These are phyloP conservation scores for Stagonosporopsis chrysanthemi DNA, from an alignment of 2,329 filamentous ascomycete species.

Conservation along the genomic window DNA sequence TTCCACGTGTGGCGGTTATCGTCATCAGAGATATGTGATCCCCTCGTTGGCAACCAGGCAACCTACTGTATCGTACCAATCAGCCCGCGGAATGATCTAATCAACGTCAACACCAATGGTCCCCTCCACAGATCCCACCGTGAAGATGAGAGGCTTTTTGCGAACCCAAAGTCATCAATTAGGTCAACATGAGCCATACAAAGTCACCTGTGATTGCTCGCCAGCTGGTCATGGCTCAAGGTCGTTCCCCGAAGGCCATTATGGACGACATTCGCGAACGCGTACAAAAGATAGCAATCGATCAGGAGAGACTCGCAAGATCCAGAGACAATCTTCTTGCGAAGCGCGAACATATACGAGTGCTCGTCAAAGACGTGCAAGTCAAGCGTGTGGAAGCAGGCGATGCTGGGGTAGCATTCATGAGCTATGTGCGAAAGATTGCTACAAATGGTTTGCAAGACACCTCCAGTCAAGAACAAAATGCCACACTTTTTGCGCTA, in stretches of 20 bases:
- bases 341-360: not conserved
- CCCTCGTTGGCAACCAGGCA: too few species aligned
- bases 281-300: slow-evolving; percentile 2
- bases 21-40: not conserved
- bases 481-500: not conserved
- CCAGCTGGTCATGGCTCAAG: not conserved
- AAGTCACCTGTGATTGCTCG: not conserved
- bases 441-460: not conserved
- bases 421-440: slow-evolving; percentile 6
- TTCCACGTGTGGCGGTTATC: not conserved
- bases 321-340: slow-evolving; percentile 13
- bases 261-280: not conserved
- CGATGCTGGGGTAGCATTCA: slow-evolving; percentile 22
- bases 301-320: slow-evolving; percentile 11
- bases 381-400: slow-evolving; percentile 16
- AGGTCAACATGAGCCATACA: not conserved
- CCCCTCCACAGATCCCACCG: not conserved
- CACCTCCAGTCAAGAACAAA: not conserved
- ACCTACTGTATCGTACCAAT: not conserved
- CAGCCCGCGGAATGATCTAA: not conserved
- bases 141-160: not conserved
- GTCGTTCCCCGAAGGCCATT: not conserved
- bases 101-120: not conserved
- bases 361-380: slow-evolving; percentile 3
- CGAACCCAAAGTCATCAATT: not conserved